Percentiles rank a stretch among this genome's conserved stretches.
phyloP scores from a whole-genome alignment of 345 rosid species.

The Zanthoxylum bungeanum region DNA sequence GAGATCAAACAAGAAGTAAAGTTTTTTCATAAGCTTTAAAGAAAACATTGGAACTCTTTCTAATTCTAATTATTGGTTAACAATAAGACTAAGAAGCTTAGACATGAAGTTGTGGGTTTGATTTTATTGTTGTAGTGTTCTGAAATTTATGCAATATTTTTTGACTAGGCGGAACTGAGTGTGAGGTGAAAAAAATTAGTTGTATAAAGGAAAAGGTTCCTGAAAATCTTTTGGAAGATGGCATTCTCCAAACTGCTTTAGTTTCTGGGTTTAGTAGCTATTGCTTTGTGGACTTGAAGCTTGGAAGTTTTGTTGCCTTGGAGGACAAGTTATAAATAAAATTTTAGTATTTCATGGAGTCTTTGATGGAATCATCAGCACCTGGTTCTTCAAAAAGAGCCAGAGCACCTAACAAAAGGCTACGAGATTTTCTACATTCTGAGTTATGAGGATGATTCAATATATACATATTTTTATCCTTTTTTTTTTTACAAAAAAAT shows the following conservation, averaged over 20 bases:
- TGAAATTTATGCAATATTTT: neutral
- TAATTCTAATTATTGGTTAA: neutral
- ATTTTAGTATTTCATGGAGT: slow-evolving; percentile 9
- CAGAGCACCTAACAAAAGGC: slow-evolving; percentile 45
- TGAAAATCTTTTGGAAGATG: no score
- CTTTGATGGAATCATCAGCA: slow-evolving; percentile 53
- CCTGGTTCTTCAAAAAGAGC: slow-evolving; percentile 47
- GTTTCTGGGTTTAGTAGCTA: slow-evolving; percentile 16
- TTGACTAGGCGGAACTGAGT: slow-evolving; percentile 5
- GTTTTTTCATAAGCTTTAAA: neutral
- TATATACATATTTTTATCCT: no score
- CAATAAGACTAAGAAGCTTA: neutral
- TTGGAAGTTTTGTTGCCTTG: slow-evolving; percentile 24
- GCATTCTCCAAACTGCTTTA: slow-evolving; percentile 15
- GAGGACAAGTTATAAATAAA: slow-evolving; percentile 15
- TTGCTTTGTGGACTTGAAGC: slow-evolving; percentile 28
- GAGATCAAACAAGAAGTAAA: neutral
- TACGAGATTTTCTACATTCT: no score
- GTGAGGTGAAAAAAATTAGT: slow-evolving; percentile 4
- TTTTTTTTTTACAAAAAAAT: no score
- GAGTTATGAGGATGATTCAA: no score
- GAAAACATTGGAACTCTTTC: neutral
- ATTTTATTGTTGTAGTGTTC: slow-evolving; percentile 1
- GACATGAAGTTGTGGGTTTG: slow-evolving; percentile 4
- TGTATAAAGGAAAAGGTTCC: slow-evolving; percentile 9